A percentile compares a stretch with the other conserved stretches of the same genome.
Conservation (phyloP, 768 basidiomycete genomes). For the Leccinellum rugosiceps region DNA sequence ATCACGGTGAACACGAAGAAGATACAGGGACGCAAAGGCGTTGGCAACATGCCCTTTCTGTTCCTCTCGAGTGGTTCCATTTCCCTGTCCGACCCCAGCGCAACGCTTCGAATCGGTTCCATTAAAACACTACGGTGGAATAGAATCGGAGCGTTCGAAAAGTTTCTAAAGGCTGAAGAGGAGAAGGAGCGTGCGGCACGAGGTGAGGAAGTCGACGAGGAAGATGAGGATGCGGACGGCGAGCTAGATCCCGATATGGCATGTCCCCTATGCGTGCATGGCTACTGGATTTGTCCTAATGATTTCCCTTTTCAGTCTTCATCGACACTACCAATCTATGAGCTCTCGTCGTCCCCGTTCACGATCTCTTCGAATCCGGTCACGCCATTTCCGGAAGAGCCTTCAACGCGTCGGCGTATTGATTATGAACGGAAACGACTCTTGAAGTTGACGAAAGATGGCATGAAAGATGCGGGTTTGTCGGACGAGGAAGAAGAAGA, state of each 20-base stretch:
- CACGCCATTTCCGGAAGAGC: slow-evolving; percentile 29
- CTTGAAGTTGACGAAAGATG: slow-evolving; percentile 27
- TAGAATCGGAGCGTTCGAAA: slow-evolving; percentile 26
- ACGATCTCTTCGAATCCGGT: slow-evolving; percentile 27
- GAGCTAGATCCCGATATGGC: slow-evolving; percentile 30
- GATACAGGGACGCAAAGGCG: slow-evolving; percentile 54
- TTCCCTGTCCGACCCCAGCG: slow-evolving; percentile 23
- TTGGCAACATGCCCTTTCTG: slow-evolving; percentile 58
- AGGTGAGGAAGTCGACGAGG: slow-evolving; percentile 15
- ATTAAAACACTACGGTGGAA: slow-evolving; percentile 31
- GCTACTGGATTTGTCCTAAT: not conserved
- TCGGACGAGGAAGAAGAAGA: slow-evolving; percentile 22
- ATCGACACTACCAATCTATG: slow-evolving; percentile 26
- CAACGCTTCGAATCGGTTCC: slow-evolving; percentile 20
- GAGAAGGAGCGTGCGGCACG: slow-evolving; percentile 24
- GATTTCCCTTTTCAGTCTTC: slow-evolving; percentile 20
- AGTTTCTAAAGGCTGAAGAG: slow-evolving; percentile 25
- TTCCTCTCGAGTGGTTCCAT: slow-evolving; percentile 50
- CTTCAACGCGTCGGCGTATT: slow-evolving; percentile 26
- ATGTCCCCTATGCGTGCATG: not conserved
- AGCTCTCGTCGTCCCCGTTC: slow-evolving; percentile 24
- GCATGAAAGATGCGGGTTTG: slow-evolving; percentile 26
- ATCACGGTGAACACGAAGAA: slow-evolving; percentile 56
- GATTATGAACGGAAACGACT: slow-evolving; percentile 31
- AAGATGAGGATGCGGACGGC: slow-evolving; percentile 24